Base-by-base conservation (phyloP, 1,139 yeast genomes). In the Debaryomycetaceae sp. region DNA sequence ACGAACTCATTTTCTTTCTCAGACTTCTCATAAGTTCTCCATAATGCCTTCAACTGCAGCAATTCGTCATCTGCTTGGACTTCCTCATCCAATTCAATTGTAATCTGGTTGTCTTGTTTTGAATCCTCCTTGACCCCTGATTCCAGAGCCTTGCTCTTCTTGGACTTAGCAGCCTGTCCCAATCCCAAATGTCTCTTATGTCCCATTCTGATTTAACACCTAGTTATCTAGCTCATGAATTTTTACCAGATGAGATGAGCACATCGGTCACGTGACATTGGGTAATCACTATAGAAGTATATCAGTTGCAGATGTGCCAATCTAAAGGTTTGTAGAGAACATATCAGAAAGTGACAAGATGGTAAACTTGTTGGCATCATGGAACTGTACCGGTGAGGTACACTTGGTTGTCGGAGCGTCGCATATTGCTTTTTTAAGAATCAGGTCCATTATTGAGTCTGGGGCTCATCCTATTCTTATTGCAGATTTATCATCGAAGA, bases 141-240 rank as follows among this genome's bases (percentile, higher is more conserved):
- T 8, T 45, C 44, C 17, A 52, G 53, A 42, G 62, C 60, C 59
- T 80, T 80, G 52, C 72, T 74, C 52, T 72, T 75, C 61, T 81
- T 80, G 20, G 72, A 63, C 49, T 76, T 74, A 24, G 81, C 73
- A 1, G 82, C 77, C 56, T 84, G 83, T n/a, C 88, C 88, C 45
- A 88, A 68, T 40, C 97, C 97, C 51, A 87, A 70, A 34, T 91
- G 87, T 75, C 97, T 79, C 60, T 87, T 90, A 37, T 59, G 61
- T 6, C 77, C 84, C 88, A 82, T 83, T 34, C 36, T 40, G 38
- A 31, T n/a, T 37, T 39, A 38, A 11, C 8, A 11, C 8, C 31
- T 24, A 38, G 27, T 11, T 35, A 6, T 35, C 11, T 8, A 27
- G 8, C 31, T 7, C 11, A 27, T 11, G 11, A 27, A 3, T 23